Evolutionary conservation across 2,329 filamentous ascomycete species (phyloP).

Genomic region (Colletotrichum caudatum): DNA sequence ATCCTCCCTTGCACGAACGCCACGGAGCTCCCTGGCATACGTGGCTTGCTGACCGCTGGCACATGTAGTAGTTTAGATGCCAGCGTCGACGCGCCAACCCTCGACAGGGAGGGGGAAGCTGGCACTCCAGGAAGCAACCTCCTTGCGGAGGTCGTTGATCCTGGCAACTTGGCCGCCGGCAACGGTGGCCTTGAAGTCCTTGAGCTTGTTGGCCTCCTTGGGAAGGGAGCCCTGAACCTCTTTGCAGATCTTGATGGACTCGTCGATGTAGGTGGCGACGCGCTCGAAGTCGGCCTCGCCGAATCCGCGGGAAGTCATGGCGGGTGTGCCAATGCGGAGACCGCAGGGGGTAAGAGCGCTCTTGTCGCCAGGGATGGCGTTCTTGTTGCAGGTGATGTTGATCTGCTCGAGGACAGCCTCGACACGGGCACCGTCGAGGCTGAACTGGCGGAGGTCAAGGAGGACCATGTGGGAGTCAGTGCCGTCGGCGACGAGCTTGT

Average conservation of each 20-base stretch:
- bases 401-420: constrained; percentile 97
- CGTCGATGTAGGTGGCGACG: constrained; percentile 90
- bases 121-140: constrained; percentile 88
- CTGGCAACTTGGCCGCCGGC: constrained; percentile 80
- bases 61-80: constrained; percentile 58
- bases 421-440: constrained; percentile 91
- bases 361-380: constrained; percentile 97
- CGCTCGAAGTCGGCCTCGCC: constrained; percentile 91
- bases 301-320: constrained; percentile 97
- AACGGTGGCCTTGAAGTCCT: constrained; percentile 98
- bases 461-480: constrained; percentile 99
- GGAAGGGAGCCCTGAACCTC: constrained; percentile 86
- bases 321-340: constrained; percentile 95
- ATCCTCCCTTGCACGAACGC: constrained; percentile 1
- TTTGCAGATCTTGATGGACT: constrained; percentile 89
- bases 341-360: constrained; percentile 94
- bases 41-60: constrained; percentile 20
- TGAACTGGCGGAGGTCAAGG: constrained; percentile 88
- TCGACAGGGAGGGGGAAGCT: constrained; percentile 93
- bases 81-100: constrained; percentile 74
- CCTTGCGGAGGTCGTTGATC: constrained; percentile 87
- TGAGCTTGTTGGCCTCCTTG: constrained; percentile 99
- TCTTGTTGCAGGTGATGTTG: constrained; percentile 99
- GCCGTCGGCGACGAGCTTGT: constrained; percentile 94
- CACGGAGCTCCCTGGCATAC: constrained; percentile 23